Evolutionary conservation across 2,329 filamentous ascomycete genomes (phyloP), one percentile per base, ranked within the genome.

Genomic region (Penicillium sp.): DNA sequence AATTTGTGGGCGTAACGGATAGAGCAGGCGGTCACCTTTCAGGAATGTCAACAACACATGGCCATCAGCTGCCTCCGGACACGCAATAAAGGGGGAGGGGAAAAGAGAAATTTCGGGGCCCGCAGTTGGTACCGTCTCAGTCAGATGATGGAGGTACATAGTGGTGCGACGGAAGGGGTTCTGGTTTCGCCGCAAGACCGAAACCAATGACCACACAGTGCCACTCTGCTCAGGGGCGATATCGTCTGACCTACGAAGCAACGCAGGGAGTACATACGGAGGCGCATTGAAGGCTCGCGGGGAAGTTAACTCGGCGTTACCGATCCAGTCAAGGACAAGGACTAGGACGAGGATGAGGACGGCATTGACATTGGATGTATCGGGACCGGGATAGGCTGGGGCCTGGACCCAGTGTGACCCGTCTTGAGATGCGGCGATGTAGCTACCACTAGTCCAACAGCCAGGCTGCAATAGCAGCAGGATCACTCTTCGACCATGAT

Each of bases 1-100:
- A 79, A 33, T 94, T 93, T 71, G 85, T 95, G 49, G 80, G 78
- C 23, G 59, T 58, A 42, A 68, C 67, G 62, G 65, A 69, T 63
- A n/a, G 39, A 57, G 68, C 54, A 69, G 64, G 65, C 61, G 68
- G 64, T 68, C 61, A 43, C 34, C 11, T 29, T 18, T 44, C 54
- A 44, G 55, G 63, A 60, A 64, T 66, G 63, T 52, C 52, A 40
- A 37, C 45, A 45, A 54, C 58, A 57, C 53, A 58, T 64, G 63
- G 61, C 34, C 55, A 51, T 48, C 55, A 33, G 48, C 54, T 77
- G 58, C 75, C 75, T 43, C 74, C 75, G 39, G 75, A 77, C 57
- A 75, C 71, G 43, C 74, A 71, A 52, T 70, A 64, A 60, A 16
- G 28, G 16, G 47, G 36, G 37, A 42, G 40, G 29, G 14, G 18